Conservation (phyloP, 306 rosid genomes). For the Vigna angularis region DNA sequence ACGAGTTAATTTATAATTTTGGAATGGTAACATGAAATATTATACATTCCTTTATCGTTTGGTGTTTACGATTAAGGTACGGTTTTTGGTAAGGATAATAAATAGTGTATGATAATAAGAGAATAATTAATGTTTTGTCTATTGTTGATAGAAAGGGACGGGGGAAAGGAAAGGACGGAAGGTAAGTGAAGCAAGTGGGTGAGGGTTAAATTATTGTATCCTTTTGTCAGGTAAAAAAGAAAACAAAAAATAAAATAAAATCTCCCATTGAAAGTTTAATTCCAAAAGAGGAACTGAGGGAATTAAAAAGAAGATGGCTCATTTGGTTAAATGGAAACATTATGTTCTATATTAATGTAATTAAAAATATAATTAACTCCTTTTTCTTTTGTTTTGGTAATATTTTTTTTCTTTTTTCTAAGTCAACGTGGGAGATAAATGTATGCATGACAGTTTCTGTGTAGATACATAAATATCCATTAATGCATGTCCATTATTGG, state of each 20-base stretch:
- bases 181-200: background rate
- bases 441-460: too few species aligned
- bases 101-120: background rate
- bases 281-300: background rate
- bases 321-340: background rate
- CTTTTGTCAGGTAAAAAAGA: background rate
- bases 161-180: background rate
- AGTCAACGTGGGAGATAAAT: too few species aligned
- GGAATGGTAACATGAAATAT: too few species aligned
- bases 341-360: too few species aligned
- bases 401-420: too few species aligned
- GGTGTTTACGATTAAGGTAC: background rate
- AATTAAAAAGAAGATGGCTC: background rate
- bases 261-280: background rate
- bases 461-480: background rate
- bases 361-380: too few species aligned
- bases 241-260: background rate
- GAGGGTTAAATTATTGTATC: background rate
- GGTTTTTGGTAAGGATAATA: background rate
- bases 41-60: too few species aligned
- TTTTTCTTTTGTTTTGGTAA: too few species aligned
- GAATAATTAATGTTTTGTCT: slow-evolving; percentile 7
- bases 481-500: background rate
- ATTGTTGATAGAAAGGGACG: slow-evolving; percentile 14
- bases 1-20: too few species aligned